Conservation (phyloP, 2,329 filamentous ascomycete genomes). For the Bipolaris gigantea region DNA sequence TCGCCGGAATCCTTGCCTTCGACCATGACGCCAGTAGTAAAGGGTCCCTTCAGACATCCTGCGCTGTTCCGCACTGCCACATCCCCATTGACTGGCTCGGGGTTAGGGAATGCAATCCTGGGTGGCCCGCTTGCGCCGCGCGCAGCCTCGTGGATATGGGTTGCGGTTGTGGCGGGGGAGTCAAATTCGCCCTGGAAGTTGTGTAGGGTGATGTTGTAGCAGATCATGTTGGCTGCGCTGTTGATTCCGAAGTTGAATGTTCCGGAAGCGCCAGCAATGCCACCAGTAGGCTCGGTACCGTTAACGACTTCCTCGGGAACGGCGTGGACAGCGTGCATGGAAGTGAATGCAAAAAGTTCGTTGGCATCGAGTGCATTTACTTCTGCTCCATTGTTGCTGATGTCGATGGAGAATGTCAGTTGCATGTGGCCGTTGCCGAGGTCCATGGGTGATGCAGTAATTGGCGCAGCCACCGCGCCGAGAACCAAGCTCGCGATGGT, state of each 20-base stretch:
- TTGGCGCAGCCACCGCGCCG: constrained; percentile 15
- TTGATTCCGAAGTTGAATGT: constrained; percentile 59
- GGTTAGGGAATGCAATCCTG: constrained; percentile 42
- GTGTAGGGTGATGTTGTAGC: constrained; percentile 56
- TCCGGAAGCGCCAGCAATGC: constrained; percentile 51
- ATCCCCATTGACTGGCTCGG: constrained; percentile 18
- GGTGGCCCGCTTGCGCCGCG: constrained; percentile 55
- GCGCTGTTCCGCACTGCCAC: constrained; percentile 23
- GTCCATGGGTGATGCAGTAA: constrained; percentile 9
- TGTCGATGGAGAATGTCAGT: constrained; percentile 25
- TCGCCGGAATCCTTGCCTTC: constrained; percentile 51
- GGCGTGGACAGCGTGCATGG: constrained; percentile 53
- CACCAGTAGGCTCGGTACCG: constrained; percentile 48
- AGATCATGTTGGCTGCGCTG: constrained; percentile 47
- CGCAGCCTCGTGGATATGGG: constrained; percentile 58
- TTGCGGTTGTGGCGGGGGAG: constrained; percentile 57
- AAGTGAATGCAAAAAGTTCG: constrained; percentile 50
- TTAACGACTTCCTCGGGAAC: constrained; percentile 56
- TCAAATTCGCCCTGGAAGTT: constrained; percentile 56
- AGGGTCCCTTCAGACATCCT: constrained; percentile 31
- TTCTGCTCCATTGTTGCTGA: constrained; percentile 7
- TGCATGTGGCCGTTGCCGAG: constrained; percentile 18
- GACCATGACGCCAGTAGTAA: constrained; percentile 40
- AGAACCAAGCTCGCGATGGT: constrained; percentile 16
- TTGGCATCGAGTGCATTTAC: constrained; percentile 9